Conservation (phyloP, 305 asterid species). For the Fraxinus sp. region DNA sequence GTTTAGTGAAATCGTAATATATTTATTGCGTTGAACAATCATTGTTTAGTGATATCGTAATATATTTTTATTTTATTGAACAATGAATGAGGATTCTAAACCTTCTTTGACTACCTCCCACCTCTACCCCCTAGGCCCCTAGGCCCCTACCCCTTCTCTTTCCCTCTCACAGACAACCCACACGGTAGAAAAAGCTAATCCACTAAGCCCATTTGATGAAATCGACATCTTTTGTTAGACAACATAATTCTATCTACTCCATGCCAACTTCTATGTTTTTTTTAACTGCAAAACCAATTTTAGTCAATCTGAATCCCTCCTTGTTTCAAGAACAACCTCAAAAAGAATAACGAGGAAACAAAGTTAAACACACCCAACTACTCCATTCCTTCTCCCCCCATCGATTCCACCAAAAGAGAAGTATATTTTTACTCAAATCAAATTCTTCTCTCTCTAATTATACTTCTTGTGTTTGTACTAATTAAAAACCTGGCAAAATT, state of each 20-base stretch:
- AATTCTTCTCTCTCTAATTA: constrained; percentile 23
- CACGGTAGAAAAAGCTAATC: constrained; percentile 35
- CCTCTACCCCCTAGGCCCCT: too few species aligned
- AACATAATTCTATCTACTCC: constrained; percentile 22
- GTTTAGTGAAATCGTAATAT: neutral
- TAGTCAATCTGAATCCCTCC: constrained; percentile 27
- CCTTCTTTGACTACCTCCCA: neutral
- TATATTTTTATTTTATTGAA: neutral
- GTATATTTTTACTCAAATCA: constrained; percentile 7
- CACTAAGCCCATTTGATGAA: constrained; percentile 38
- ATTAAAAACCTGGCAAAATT: constrained; percentile 28
- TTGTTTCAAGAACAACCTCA: constrained; percentile 23
- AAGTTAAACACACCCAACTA: constrained; percentile 30
- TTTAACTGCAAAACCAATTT: constrained; percentile 26
- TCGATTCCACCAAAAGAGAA: constrained; percentile 41
- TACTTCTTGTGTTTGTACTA: constrained; percentile 17
- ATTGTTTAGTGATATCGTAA: too few species aligned
- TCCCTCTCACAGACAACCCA: neutral
- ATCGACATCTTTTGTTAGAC: constrained; percentile 44
- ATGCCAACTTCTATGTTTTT: constrained; percentile 26
- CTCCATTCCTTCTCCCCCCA: constrained; percentile 28
- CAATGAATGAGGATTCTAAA: neutral
- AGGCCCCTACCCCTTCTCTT: too few species aligned
- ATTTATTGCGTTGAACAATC: too few species aligned
- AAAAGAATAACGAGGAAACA: constrained; percentile 23